Evolutionary conservation across 495 filamentous ascomycete genomes (phyloP).

Genomic region (Neurospora sublineolata): DNA sequence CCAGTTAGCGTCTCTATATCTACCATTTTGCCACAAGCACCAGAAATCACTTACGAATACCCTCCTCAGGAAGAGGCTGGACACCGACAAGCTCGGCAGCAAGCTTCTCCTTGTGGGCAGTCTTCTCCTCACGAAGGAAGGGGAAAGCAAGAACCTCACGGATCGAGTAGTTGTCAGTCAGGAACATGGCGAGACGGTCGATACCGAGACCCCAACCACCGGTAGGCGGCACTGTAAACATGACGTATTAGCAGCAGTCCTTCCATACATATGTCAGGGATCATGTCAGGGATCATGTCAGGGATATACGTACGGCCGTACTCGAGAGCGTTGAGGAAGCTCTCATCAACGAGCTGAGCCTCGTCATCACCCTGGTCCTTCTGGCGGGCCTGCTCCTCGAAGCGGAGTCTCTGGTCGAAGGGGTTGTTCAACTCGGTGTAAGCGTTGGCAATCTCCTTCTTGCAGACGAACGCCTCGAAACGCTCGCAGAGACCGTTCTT

Average conservation of each 20-base stretch:
- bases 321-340: slow-evolving; percentile 75
- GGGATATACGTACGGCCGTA: slow-evolving; percentile 18
- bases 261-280: neutral
- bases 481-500: slow-evolving; percentile 83
- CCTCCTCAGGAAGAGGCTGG: slow-evolving; percentile 54
- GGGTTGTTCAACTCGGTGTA: slow-evolving; percentile 99
- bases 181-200: slow-evolving; percentile 92
- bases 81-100: slow-evolving; percentile 57
- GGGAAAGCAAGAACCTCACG: slow-evolving; percentile 94
- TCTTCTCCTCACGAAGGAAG: slow-evolving; percentile 39
- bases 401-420: slow-evolving; percentile 84
- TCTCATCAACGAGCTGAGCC: slow-evolving; percentile 91
- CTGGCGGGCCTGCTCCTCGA: slow-evolving; percentile 92
- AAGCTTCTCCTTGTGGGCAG: slow-evolving; percentile 32
- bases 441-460: slow-evolving; percentile 92
- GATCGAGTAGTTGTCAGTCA: slow-evolving; percentile 87
- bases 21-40: neutral
- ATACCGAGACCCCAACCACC: slow-evolving; percentile 98
- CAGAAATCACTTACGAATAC: slow-evolving; percentile 45
- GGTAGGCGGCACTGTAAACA: slow-evolving; percentile 61
- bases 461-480: slow-evolving; percentile 95
- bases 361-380: slow-evolving; percentile 96
- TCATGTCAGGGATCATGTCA: no score
- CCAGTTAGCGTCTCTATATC: neutral
- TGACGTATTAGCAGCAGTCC: neutral